Conservation (phyloP, 139 green algal genomes). For the Pedinophyceae sp. region DNA sequence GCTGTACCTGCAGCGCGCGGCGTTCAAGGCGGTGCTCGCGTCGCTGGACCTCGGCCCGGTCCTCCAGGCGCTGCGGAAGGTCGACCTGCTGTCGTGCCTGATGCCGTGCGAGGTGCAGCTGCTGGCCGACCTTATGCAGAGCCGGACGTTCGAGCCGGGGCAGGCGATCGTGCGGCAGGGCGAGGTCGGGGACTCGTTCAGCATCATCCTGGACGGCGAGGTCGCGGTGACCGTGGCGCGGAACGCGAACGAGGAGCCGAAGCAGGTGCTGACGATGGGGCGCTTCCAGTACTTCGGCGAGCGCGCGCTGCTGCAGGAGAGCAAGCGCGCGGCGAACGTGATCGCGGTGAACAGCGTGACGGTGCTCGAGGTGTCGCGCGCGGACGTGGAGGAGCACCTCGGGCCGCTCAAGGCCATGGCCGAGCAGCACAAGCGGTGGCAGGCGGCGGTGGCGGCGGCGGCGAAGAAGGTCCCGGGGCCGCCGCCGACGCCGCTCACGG, state of each 20-base stretch:
- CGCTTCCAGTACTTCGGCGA: conserved; percentile 54
- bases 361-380: conserved; percentile 21
- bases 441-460: conserved; percentile 2
- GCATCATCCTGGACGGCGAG: conserved; percentile 22
- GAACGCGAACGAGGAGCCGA: conserved; percentile 5
- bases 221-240: conserved; percentile 28
- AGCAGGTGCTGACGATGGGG: conserved; percentile 36
- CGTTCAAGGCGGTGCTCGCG: conserved; percentile 17
- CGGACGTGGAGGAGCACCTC: conserved; percentile 24
- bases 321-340: conserved; percentile 29
- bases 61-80: conserved; percentile 24
- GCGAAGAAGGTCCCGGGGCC: too few species aligned
- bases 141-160: conserved; percentile 24
- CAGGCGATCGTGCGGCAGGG: conserved; percentile 31
- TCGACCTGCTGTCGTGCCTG: conserved; percentile 38
- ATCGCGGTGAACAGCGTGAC: conserved; percentile 20
- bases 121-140: conserved; percentile 10
- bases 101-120: conserved; percentile 18
- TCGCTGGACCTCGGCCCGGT: conserved; percentile 6
- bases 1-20: conserved; percentile 36
- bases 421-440: background rate
- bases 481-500: background rate
- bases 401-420: conserved; percentile 17
- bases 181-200: conserved; percentile 24
- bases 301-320: conserved; percentile 21